A percentile compares a stretch with the other conserved stretches of the same genome.
Evolutionary conservation across 257 asterid genomes (phyloP).

Genomic region (Avicennia marina): DNA sequence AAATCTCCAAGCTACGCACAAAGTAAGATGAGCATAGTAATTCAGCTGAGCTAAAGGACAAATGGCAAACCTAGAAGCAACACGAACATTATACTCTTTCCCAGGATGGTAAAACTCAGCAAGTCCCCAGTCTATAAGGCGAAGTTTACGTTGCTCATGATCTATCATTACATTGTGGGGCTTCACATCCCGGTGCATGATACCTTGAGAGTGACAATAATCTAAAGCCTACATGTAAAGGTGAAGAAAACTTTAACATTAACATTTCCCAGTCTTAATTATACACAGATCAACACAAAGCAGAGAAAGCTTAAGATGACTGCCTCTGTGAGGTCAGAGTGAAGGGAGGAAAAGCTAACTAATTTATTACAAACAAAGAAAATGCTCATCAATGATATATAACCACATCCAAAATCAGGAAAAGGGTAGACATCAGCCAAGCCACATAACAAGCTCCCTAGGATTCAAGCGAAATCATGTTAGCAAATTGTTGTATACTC

Average conservation of each 20-base stretch:
- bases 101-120: conserved; percentile 70
- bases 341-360: not conserved
- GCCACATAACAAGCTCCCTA: no score
- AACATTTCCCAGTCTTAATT: conserved; percentile 12
- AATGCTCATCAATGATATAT: not conserved
- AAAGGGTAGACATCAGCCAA: no score
- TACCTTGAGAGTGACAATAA: conserved; percentile 68
- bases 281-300: conserved; percentile 1
- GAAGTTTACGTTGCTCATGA: conserved; percentile 55
- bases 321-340: not conserved
- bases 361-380: not conserved
- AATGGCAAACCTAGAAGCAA: conserved; percentile 52
- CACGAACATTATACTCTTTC: conserved; percentile 58
- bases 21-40: no score
- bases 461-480: conserved; percentile 10
- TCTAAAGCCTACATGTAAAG: conserved; percentile 41
- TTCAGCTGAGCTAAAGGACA: no score
- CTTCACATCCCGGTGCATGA: conserved; percentile 72
- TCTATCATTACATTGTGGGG: conserved; percentile 70
- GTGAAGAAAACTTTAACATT: not conserved
- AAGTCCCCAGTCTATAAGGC: conserved; percentile 64
- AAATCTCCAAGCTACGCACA: no score
- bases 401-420: no score
- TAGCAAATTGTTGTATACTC: not conserved
- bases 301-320: not conserved